Conservation (phyloP, 192 early-diverging fungal species). For the Umbelopsis sp. region DNA sequence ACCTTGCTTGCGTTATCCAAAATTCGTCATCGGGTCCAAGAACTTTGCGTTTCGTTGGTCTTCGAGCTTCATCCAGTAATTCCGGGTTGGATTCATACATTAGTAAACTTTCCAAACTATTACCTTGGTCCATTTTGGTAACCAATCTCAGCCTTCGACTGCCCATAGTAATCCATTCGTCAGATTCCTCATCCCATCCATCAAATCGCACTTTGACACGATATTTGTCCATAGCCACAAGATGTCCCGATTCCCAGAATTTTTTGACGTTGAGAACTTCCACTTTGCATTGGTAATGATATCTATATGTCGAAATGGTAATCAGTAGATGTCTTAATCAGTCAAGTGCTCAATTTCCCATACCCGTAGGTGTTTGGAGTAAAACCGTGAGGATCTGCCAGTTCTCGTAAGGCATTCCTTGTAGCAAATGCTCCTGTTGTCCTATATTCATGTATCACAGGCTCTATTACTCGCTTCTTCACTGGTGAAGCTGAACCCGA, state of each 20-base stretch:
- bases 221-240: slow-evolving; percentile 43
- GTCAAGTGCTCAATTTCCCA: not conserved
- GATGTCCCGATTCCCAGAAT: slow-evolving; percentile 48
- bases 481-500: not conserved
- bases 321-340: not conserved
- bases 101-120: slow-evolving; percentile 13
- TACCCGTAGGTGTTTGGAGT: slow-evolving; percentile 53
- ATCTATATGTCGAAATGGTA: not conserved
- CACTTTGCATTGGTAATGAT: slow-evolving; percentile 21
- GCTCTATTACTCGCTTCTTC: not conserved
- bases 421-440: slow-evolving; percentile 57
- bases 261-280: slow-evolving; percentile 46
- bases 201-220: slow-evolving; percentile 54
- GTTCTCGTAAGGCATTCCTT: slow-evolving; percentile 43
- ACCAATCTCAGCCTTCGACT: slow-evolving; percentile 44
- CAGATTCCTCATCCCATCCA: slow-evolving; percentile 51
- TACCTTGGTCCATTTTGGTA: slow-evolving; percentile 29
- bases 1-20: slow-evolving; percentile 8
- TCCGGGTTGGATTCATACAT: slow-evolving; percentile 33
- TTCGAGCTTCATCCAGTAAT: slow-evolving; percentile 19
- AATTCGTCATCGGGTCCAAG: slow-evolving; percentile 31
- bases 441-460: slow-evolving; percentile 22
- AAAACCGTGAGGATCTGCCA: slow-evolving; percentile 40
- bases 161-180: slow-evolving; percentile 57
- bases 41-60: slow-evolving; percentile 15